Evolutionary conservation across 371 early-diverging fungal species (phyloP).

Genomic region (Circinella umbellata): DNA sequence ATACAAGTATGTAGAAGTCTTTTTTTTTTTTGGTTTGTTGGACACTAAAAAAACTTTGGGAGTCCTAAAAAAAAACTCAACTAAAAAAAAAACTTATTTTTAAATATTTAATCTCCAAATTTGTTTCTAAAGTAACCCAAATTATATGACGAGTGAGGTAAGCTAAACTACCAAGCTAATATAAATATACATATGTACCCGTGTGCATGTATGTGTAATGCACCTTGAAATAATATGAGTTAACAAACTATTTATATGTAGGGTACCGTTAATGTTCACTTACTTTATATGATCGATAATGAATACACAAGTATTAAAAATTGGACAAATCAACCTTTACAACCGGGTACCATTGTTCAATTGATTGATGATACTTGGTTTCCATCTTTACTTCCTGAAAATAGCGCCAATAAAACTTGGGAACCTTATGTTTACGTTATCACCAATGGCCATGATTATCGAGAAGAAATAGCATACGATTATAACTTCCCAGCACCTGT

Average conservation of each 20-base stretch:
- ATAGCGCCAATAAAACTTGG: conserved; percentile 32
- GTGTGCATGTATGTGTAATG: neutral
- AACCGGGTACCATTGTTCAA: conserved; percentile 33
- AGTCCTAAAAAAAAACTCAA: neutral
- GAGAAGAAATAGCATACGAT: conserved; percentile 28
- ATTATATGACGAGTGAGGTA: conserved; percentile 25
- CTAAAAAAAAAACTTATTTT: neutral
- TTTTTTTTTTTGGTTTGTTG: too few relatives aligned
- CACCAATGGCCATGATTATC: conserved; percentile 28
- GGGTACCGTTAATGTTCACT: conserved; percentile 32
- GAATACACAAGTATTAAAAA: conserved; percentile 26
- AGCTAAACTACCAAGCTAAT: conserved; percentile 8
- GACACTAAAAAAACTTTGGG: too few relatives aligned
- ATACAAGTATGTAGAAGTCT: conserved; percentile 37
- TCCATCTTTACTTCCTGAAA: conserved; percentile 25
- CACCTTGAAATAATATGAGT: too few relatives aligned
- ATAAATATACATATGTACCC: neutral
- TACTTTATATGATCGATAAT: conserved; percentile 24
- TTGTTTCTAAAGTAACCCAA: conserved; percentile 30
- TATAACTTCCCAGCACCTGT: conserved; percentile 35
- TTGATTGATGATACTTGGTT: conserved; percentile 43
- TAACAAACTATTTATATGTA: conserved; percentile 10
- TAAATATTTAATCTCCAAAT: conserved; percentile 5
- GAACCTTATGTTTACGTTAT: conserved; percentile 35
- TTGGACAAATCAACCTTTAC: conserved; percentile 28